phyloP scores from a whole-genome alignment of 345 rosid genomes.

The Moringa oleifera region DNA sequence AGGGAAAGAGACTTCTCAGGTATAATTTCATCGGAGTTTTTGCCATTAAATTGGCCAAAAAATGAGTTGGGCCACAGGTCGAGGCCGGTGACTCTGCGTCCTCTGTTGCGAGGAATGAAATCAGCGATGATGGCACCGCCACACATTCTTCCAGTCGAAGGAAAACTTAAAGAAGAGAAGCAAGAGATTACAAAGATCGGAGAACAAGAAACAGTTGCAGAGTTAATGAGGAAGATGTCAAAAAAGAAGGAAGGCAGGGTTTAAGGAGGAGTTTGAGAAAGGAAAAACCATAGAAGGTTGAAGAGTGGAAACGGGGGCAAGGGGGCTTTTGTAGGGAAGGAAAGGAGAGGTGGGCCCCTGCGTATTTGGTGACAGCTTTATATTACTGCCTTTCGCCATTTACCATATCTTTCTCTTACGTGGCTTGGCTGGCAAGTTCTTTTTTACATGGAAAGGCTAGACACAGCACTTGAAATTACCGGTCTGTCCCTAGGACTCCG shows the following conservation, averaged over 20 bases:
- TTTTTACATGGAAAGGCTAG: not conserved
- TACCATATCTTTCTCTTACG: not conserved
- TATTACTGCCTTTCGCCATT: no score
- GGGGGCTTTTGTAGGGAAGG: slow-evolving; percentile 12
- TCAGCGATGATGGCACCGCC: slow-evolving; percentile 61
- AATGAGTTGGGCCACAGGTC: slow-evolving; percentile 53
- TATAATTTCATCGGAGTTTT: slow-evolving; percentile 14
- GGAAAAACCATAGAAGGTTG: not conserved
- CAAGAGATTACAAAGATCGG: no score
- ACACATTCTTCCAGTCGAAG: slow-evolving; percentile 38
- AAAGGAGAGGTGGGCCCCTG: not conserved
- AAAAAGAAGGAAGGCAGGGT: not conserved
- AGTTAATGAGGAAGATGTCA: not conserved
- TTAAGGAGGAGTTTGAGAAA: not conserved
- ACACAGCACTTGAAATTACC: no score
- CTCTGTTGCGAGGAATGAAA: slow-evolving; percentile 39
- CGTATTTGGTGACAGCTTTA: no score
- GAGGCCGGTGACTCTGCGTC: slow-evolving; percentile 27
- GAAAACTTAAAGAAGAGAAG: not conserved
- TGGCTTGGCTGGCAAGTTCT: not conserved
- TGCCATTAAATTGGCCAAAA: slow-evolving; percentile 18
- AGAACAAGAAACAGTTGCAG: not conserved
- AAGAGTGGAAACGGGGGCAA: not conserved
- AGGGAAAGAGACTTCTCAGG: slow-evolving; percentile 9
- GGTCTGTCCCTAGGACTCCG: no score